Conservation (phyloP, 2,329 filamentous ascomycete genomes). For the Endothia cerciana region DNA sequence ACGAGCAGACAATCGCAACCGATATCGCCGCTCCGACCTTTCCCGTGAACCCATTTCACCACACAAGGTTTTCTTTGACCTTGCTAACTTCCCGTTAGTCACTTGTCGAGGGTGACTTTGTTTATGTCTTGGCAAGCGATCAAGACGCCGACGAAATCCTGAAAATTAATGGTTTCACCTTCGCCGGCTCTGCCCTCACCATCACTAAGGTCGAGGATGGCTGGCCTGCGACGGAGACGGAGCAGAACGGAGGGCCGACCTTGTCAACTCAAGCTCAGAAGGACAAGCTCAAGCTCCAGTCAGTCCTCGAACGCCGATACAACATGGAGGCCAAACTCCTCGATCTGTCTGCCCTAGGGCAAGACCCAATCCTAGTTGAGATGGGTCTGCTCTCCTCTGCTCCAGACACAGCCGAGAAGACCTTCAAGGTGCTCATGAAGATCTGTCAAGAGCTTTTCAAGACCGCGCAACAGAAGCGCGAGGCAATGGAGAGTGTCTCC, state of each 20-base stretch:
- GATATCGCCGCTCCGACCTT: constrained; percentile 41
- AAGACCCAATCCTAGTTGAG: constrained; percentile 71
- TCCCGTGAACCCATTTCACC: constrained; percentile 42
- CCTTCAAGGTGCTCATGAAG: constrained; percentile 89
- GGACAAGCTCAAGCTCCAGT: constrained; percentile 69
- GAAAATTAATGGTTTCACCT: constrained; percentile 70
- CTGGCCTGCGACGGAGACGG: constrained; percentile 47
- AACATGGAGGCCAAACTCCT: constrained; percentile 72
- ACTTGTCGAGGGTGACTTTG: constrained; percentile 68
- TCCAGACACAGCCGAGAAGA: constrained; percentile 75
- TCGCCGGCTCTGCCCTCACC: constrained; percentile 66
- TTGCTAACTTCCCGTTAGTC: constrained; percentile 74
- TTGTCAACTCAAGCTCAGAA: constrained; percentile 46
- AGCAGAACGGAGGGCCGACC: constrained; percentile 9
- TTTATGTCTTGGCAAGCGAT: constrained; percentile 68
- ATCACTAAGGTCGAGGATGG: constrained; percentile 52
- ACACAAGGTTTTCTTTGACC: constrained; percentile 49
- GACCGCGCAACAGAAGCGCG: constrained; percentile 70
- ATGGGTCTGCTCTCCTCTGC: constrained; percentile 77
- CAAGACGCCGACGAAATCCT: constrained; percentile 67
- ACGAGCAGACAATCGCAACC: constrained; percentile 44
- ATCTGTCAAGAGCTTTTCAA: constrained; percentile 81
- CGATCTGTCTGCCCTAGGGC: constrained; percentile 76
- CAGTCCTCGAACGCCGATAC: constrained; percentile 77
- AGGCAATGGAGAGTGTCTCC: constrained; percentile 80